Evolutionary conservation across 345 rosid genomes (phyloP).

Genomic region (Eucalyptus melliodora): DNA sequence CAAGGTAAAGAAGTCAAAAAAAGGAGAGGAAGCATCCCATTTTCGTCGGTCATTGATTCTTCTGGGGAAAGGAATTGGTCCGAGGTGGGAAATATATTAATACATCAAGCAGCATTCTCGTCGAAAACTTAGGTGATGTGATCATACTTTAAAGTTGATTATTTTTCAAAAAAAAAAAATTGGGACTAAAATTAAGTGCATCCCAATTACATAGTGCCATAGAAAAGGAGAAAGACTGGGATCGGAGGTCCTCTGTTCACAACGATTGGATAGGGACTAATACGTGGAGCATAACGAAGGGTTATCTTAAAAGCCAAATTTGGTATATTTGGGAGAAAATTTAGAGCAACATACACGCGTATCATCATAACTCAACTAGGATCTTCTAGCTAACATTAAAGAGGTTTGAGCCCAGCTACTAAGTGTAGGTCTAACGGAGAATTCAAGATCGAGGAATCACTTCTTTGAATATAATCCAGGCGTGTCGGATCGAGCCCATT

Average conservation of each 20-base stretch:
- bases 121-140: background rate
- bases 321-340: background rate
- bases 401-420: background rate
- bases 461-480: background rate
- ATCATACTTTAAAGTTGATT: background rate
- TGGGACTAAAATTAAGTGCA: background rate
- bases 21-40: fast-evolving
- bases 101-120: background rate
- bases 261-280: background rate
- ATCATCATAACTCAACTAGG: background rate
- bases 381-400: background rate
- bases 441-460: background rate
- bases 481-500: background rate
- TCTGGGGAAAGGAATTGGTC: background rate
- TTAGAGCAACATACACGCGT: background rate
- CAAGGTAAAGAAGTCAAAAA: background rate
- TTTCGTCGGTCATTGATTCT: background rate
- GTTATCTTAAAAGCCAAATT: background rate
- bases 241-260: background rate
- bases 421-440: background rate
- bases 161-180: background rate
- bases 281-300: background rate
- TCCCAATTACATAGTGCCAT: background rate
- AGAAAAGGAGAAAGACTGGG: background rate
- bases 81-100: background rate